Base-by-base conservation (phyloP, 139 green algal species). In the Protoeuglena noctilucae region DNA sequence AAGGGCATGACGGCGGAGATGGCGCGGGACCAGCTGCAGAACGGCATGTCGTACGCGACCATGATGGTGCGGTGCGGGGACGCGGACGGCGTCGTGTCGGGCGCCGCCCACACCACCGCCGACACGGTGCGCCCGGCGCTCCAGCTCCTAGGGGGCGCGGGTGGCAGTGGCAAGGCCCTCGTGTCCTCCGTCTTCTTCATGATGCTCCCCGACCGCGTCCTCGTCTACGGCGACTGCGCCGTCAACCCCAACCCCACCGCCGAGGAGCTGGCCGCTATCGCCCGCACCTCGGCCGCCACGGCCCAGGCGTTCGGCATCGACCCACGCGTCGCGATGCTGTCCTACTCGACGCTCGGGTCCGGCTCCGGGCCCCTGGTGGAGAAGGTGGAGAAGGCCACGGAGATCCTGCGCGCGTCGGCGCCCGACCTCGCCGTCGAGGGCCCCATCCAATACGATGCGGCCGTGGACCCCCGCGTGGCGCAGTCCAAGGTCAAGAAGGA, bases 131-230 rank as follows among this genome's bases (percentile, higher is more conserved):
- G 86, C 2, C 85, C 85, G 3, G 85, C 78, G n/a, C 75, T 94
- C 58, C 83, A 89, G 73, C 72, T 86, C n/a, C n/a, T n/a, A n/a
- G n/a, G n/a, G n/a, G n/a, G 56, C 4, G 51, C 25, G 34, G 52
- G 46, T 43, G 52, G 1, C 14, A 27, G 17, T 54, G 39, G 47
- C 23, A 21, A 23, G 18, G 48, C 41, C 64, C 28, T 73, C 3
- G 74, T 94, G 18, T 92, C 78, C 9, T 84, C 67, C 29, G 56
- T 93, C 3, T 94, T 94, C 73, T 91, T 94, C 77, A 94, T 94
- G 85, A 86, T 83, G 59, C 68, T 94, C 26, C 85, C 83, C 7
- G 81, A 95, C 66, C 72, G 68, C 64, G 77, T 81, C 56, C 65
- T 92, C 49, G 80, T 91, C 54, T 94, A 90, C 51, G 84, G 79